These are phyloP conservation scores for Trichophyton rubrum DNA, from an alignment of 2,329 filamentous ascomycete species.

Conservation along the genomic window DNA sequence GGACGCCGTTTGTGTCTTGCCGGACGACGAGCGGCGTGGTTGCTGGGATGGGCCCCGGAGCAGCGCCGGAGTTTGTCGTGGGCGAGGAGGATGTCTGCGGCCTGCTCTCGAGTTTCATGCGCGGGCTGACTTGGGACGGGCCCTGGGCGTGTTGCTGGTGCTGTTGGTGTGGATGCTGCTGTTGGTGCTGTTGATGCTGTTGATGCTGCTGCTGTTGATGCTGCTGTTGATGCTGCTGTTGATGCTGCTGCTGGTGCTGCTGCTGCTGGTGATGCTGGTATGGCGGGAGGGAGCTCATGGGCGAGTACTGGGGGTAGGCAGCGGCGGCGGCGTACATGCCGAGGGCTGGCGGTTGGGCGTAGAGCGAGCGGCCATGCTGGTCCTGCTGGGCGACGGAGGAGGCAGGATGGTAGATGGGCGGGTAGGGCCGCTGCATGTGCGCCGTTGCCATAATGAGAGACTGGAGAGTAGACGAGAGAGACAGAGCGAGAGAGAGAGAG, in stretches of 20 bases:
- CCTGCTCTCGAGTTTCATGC: neutral
- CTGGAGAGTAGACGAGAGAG: neutral
- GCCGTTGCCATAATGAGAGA: constrained; percentile 46
- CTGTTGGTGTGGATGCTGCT: constrained; percentile 17
- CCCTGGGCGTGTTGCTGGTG: constrained; percentile 30
- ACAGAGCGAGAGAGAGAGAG: neutral
- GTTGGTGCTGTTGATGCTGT: constrained; percentile 31
- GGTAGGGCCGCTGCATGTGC: constrained; percentile 60
- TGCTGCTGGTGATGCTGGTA: constrained; percentile 42
- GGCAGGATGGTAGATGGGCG: constrained; percentile 88
- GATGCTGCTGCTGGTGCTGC: constrained; percentile 41
- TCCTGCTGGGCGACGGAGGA: constrained; percentile 84
- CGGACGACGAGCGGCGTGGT: constrained; percentile 89
- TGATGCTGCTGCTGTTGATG: constrained; percentile 39
- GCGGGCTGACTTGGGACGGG: constrained; percentile 20
- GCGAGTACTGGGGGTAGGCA: constrained; percentile 43
- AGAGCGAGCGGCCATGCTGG: constrained; percentile 70
- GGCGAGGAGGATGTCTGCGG: constrained; percentile 41
- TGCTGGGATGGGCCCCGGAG: constrained; percentile 89
- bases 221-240: constrained; percentile 42
- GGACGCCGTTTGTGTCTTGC: constrained; percentile 90
- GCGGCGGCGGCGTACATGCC: constrained; percentile 57
- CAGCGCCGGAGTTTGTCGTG: constrained; percentile 64
- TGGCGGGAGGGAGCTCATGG: constrained; percentile 41
- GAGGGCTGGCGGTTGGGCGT: constrained; percentile 67